phyloP scores from a whole-genome alignment of 192 early-diverging fungal species.

The Backusella tuberculispora region DNA sequence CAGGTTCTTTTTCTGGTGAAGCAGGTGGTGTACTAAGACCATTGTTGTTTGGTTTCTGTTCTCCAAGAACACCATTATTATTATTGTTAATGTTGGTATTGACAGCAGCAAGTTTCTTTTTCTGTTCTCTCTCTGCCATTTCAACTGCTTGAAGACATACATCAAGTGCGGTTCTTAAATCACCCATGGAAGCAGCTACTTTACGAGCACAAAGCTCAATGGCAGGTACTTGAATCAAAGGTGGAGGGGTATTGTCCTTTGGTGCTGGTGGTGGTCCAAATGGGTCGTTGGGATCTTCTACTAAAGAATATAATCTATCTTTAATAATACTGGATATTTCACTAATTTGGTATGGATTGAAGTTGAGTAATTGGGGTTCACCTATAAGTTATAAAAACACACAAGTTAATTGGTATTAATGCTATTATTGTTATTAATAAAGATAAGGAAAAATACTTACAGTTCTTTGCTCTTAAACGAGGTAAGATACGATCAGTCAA shows the following conservation, averaged over 20 bases:
- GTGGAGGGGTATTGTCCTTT: conserved; percentile 14
- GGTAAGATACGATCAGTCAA: conserved; percentile 88
- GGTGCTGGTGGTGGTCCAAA: conserved; percentile 21
- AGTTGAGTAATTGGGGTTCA: conserved; percentile 80
- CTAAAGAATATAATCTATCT: conserved; percentile 70
- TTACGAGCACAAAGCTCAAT: conserved; percentile 94
- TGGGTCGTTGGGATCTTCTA: conserved; percentile 13
- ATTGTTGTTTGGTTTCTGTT: conserved; percentile 12
- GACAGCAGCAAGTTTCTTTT: conserved; percentile 46
- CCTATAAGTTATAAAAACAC: conserved; percentile 32
- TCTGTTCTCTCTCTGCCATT: conserved; percentile 71
- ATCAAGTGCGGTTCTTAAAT: conserved; percentile 78
- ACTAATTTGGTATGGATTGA: conserved; percentile 82
- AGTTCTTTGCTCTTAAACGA: conserved; percentile 80
- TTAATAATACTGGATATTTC: conserved; percentile 92
- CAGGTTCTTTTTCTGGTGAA: conserved; percentile 1
- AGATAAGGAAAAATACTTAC: conserved; percentile 45
- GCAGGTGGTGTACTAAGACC: neutral
- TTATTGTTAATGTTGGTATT: conserved; percentile 24
- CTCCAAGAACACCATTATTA: conserved; percentile 20
- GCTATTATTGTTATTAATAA: neutral
- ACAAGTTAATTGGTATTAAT: neutral
- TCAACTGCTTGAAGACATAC: conserved; percentile 89
- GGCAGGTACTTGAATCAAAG: conserved; percentile 82
- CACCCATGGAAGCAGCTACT: conserved; percentile 84